These are phyloP conservation scores for Blastomyces emzantsi DNA, from an alignment of 2,329 filamentous ascomycete species.

Conservation along the genomic window DNA sequence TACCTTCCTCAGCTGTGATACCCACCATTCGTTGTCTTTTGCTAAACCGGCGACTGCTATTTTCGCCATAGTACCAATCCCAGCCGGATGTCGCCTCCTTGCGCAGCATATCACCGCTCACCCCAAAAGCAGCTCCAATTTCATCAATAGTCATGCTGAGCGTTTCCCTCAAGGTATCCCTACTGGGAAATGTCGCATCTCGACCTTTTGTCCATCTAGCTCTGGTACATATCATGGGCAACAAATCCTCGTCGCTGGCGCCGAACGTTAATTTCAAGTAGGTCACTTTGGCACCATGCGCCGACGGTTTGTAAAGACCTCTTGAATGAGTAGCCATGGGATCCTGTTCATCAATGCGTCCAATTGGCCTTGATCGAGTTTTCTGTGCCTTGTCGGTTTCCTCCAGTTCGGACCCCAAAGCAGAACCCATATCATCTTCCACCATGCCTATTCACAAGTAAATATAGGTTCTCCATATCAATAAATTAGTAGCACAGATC, in stretches of 20 bases:
- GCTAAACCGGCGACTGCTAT: slow-evolving; percentile 35
- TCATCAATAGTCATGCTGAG: slow-evolving; percentile 26
- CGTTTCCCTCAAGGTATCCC: slow-evolving; percentile 28
- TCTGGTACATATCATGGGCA: slow-evolving; percentile 39
- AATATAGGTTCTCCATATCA: not conserved
- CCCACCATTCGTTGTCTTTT: slow-evolving; percentile 32
- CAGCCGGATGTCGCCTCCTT: slow-evolving; percentile 41
- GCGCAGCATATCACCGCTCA: slow-evolving; percentile 32
- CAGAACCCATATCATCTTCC: slow-evolving; percentile 3
- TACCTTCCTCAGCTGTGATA: slow-evolving; percentile 32
- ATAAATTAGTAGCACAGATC: not conserved
- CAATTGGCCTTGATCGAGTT: slow-evolving; percentile 6
- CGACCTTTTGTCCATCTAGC: slow-evolving; percentile 41
- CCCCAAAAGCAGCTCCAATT: slow-evolving; percentile 38
- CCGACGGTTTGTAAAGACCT: slow-evolving; percentile 29
- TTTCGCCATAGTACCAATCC: slow-evolving; percentile 45
- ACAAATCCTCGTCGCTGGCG: slow-evolving; percentile 41
- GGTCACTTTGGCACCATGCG: slow-evolving; percentile 35
- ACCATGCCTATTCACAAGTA: not conserved
- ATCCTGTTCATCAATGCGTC: slow-evolving; percentile 18
- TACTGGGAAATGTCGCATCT: slow-evolving; percentile 45
- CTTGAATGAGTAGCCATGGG: slow-evolving; percentile 28
- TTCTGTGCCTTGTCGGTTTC: slow-evolving; percentile 1
- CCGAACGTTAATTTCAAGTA: slow-evolving; percentile 45
- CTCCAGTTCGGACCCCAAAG: slow-evolving; percentile 5